Conservation (phyloP, 805 yeast genomes). For the Saccharomyces jurei region DNA sequence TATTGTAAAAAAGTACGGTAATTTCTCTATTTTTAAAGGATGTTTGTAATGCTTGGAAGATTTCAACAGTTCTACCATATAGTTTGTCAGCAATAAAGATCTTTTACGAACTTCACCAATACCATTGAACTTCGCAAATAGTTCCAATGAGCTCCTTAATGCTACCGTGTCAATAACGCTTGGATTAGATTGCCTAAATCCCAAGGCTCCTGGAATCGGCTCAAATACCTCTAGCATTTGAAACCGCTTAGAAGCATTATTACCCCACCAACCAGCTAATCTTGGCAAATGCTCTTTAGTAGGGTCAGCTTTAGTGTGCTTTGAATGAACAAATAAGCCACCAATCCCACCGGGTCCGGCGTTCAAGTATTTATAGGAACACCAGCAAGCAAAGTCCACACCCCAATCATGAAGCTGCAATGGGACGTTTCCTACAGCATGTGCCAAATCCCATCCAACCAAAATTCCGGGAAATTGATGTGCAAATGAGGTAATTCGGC, state of each 20-base stretch:
- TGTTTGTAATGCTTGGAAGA: conserved; percentile 38
- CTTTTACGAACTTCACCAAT: conserved; percentile 47
- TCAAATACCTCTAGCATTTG: conserved; percentile 70
- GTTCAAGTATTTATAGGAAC: conserved; percentile 85
- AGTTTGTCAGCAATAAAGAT: conserved; percentile 50
- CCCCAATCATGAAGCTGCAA: conserved; percentile 76
- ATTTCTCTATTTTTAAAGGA: conserved; percentile 22
- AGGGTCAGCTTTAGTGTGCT: conserved; percentile 22
- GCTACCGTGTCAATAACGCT: conserved; percentile 80
- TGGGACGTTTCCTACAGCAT: conserved; percentile 83
- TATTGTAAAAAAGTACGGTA: conserved; percentile 42
- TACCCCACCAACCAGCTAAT: conserved; percentile 98
- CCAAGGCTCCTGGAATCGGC: conserved; percentile 79
- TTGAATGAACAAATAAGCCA: conserved; percentile 71
- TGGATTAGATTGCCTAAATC: conserved; percentile 86
- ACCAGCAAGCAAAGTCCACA: conserved; percentile 92
- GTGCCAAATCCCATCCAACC: conserved; percentile 94
- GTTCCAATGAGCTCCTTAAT: conserved; percentile 54
- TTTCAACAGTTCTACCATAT: conserved; percentile 41
- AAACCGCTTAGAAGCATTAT: conserved; percentile 60
- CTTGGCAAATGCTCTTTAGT: conserved; percentile 44
- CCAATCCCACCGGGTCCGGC: conserved; percentile 93
- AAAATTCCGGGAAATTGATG: conserved; percentile 41
- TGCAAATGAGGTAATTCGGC: conserved; percentile 56
- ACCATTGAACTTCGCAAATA: conserved; percentile 58